Base-by-base conservation (phyloP, 768 basidiomycete species). In the Dacryopinax spathularia region DNA sequence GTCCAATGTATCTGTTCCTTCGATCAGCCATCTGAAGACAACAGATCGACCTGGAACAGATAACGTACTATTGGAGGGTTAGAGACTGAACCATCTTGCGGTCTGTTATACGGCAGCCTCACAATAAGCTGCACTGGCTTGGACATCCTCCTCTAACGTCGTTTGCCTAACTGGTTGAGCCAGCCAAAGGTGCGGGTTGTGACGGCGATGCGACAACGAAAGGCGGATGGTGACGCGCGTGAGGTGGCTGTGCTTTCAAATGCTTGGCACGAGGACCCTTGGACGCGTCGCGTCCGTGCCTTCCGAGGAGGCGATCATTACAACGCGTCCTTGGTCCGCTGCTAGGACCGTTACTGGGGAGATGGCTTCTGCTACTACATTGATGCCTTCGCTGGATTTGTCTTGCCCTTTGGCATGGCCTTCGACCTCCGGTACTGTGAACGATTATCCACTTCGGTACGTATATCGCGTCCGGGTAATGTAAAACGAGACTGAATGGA, bases 1-100 rank as follows among this genome's bases (percentile, higher is more conserved):
- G 81, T 88, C 90, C 90, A 92, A 77, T 88, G 85, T 72, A 92
- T 85, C 89, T 91, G 69, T 29, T 18, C 22, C 5, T 31, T 20
- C 3, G 3, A 56, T 56, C 5, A 56, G 33, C 48, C 25, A 34
- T 25, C 18, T 43, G 39, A 25, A 22, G 25, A 56, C 7, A n/a
- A 43, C 15, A 18, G n/a, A 20, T 60, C 62, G 22, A 25, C 36
- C n/a, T 18, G 10, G 22, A 22, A 22, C 43, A 44, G 7, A 27
- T 33, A n/a, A 79, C 83, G 71, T 72, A 89, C 89, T 72, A 77
- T 78, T 43, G 85, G 83, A 61, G 88, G 88, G 66, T 89, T 82
- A n/a, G 75, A 73, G 9, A 78, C 73, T 12, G 86, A 56, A 13
- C 48, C 79, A 59, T 85, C 79, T 60, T 88, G 86, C 12, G 89